Base-by-base conservation (phyloP, 805 yeast species). In the Ogataea pilisensis region DNA sequence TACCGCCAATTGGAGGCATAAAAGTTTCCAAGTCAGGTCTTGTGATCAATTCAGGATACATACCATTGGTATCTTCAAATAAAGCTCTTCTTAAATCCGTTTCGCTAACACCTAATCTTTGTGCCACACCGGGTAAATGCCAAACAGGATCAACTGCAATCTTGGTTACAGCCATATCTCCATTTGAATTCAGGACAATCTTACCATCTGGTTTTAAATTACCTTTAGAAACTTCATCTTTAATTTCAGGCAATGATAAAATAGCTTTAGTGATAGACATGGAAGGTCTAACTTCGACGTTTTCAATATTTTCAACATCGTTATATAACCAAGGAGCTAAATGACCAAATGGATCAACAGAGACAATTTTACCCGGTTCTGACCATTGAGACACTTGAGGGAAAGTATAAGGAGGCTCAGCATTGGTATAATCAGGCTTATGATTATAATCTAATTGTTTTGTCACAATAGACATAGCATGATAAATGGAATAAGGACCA, bases 61-160 rank as follows among this genome's bases (percentile, higher is more conserved):
- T 78, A 31, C 85, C 85, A 51, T 81, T 82, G 36, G 85, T 80
- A 54, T 80, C 85, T 55, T 80, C 80, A 55, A 80, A 80, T 46
- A 80, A 63, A 3, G 82, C 77, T 37, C 76, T 70, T 56, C 85
- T 71, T 35, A 80, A 66, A 36, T 75, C 75, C 14, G 56, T 60
- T 53, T 80, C 86, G 25, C 75, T 64, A 45, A 80, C 72, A 22
- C 74, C 75, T 53, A 80, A 74, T 53, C 82, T 73, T 55, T 75
- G 68, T 21, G 85, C 86, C 43, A 80, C 81, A 21, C 83, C 84
- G 3, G 86, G 86, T 42, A 80, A 65, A 51, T 76, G 72, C 85
- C 86, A 80, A 30, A 80, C 85, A 14, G 85, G 85, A 53, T 80
- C 86, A 31, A 78, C 78, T 3, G 86, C 86, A 43, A 80, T 68